phyloP scores from a whole-genome alignment of 495 filamentous ascomycete species.

The Lasiosphaeris hirsuta region DNA sequence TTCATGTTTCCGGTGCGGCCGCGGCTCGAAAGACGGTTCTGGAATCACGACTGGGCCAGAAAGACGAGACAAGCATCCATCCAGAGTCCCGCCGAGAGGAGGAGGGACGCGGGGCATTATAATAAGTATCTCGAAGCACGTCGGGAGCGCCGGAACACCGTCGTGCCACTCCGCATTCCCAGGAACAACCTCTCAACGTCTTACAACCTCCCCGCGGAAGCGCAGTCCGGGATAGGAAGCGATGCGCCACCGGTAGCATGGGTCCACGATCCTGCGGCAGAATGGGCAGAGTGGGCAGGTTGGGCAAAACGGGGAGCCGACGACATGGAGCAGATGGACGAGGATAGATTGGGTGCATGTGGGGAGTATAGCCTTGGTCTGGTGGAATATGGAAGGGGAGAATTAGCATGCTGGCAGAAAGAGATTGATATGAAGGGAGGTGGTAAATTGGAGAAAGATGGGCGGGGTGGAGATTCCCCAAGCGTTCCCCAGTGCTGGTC shows the following conservation, averaged over 20 bases:
- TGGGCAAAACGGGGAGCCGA: slow-evolving; percentile 8
- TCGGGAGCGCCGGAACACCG: not conserved
- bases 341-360: slow-evolving; percentile 30
- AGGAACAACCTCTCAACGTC: slow-evolving; percentile 10
- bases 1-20: slow-evolving; percentile 29
- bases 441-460: slow-evolving; percentile 26
- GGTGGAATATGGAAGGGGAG: slow-evolving; percentile 17
- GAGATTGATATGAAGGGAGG: slow-evolving; percentile 24
- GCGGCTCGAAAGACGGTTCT: slow-evolving; percentile 13
- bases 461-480: slow-evolving; percentile 20
- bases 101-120: slow-evolving; percentile 16
- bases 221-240: slow-evolving; percentile 22
- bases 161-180: slow-evolving; percentile 24
- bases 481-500: slow-evolving; percentile 9
- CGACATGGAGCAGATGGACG: slow-evolving; percentile 15
- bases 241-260: slow-evolving; percentile 33
- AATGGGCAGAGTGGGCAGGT: too few species aligned
- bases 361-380: slow-evolving; percentile 26
- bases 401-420: slow-evolving; percentile 24
- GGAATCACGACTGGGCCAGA: slow-evolving; percentile 16
- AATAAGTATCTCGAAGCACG: not conserved
- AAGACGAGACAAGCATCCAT: slow-evolving; percentile 15
- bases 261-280: slow-evolving; percentile 21
- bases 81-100: not conserved
- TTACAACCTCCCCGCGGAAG: slow-evolving; percentile 19